Conservation (phyloP, 176 grass and related monocot genomes). For the Rhynchospora tenuis region DNA sequence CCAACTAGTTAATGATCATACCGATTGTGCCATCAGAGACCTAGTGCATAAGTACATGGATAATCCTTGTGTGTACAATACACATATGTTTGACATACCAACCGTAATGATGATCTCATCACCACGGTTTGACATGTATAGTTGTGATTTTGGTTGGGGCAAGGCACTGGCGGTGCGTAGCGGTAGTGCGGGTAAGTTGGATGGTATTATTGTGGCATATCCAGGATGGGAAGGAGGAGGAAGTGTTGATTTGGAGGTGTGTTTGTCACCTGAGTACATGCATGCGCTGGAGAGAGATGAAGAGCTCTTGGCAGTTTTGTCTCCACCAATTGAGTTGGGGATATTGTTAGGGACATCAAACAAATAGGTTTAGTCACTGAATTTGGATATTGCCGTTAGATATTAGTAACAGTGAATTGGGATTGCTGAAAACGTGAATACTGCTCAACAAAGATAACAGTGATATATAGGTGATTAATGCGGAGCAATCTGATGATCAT, state of each 20-base stretch:
- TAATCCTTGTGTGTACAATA: slow-evolving; percentile 15
- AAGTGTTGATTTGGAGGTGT: slow-evolving; percentile 41
- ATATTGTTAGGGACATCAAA: not conserved
- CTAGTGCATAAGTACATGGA: slow-evolving; percentile 26
- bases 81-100: not conserved
- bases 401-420: too few species aligned
- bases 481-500: not conserved
- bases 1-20: slow-evolving; percentile 35
- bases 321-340: not conserved
- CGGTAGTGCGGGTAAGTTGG: slow-evolving; percentile 47
- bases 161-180: slow-evolving; percentile 38
- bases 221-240: slow-evolving; percentile 31
- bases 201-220: slow-evolving; percentile 44
- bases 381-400: too few species aligned
- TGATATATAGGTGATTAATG: too few species aligned
- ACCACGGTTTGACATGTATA: slow-evolving; percentile 50
- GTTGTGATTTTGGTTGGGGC: slow-evolving; percentile 61
- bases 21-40: slow-evolving; percentile 32
- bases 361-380: not conserved
- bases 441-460: too few species aligned
- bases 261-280: slow-evolving; percentile 40
- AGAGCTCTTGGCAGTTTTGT: slow-evolving; percentile 40
- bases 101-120: slow-evolving; percentile 46
- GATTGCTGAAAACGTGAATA: too few species aligned
- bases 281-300: slow-evolving; percentile 32